phyloP scores from a whole-genome alignment of 2,329 filamentous ascomycete genomes.

The Aspergillus ibericus region DNA sequence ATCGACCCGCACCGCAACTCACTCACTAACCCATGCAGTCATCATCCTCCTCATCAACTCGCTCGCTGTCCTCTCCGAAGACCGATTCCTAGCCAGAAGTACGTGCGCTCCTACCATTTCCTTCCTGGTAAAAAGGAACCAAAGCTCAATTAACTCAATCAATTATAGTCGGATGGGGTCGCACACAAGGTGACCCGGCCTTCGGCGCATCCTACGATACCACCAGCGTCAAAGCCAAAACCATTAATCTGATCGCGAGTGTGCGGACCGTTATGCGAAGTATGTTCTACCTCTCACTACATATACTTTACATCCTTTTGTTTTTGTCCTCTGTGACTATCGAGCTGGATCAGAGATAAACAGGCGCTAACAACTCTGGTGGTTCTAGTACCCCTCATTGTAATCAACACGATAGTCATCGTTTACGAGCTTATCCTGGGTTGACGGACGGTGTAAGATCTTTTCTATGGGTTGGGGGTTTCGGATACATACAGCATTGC shows the following conservation, averaged over 20 bases:
- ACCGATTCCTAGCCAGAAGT: slow-evolving; percentile 85
- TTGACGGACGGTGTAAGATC: slow-evolving; percentile 43
- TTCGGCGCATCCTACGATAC: slow-evolving; percentile 73
- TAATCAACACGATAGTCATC: slow-evolving; percentile 79
- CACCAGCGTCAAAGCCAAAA: slow-evolving; percentile 78
- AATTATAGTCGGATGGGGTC: slow-evolving; percentile 73
- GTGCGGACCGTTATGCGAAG: slow-evolving; percentile 91
- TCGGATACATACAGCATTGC: not conserved
- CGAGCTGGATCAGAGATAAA: not conserved
- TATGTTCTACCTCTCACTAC: slow-evolving; percentile 51
- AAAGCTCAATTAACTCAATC: slow-evolving; percentile 7
- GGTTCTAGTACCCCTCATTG: slow-evolving; percentile 73
- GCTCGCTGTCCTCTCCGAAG: slow-evolving; percentile 89
- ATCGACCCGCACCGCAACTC: not conserved
- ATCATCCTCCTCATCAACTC: slow-evolving; percentile 88
- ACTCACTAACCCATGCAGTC: slow-evolving; percentile 50
- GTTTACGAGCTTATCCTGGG: slow-evolving; percentile 77
- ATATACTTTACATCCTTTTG: not conserved
- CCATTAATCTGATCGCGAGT: slow-evolving; percentile 86
- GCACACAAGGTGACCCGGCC: slow-evolving; percentile 63
- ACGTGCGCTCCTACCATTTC: slow-evolving; percentile 28
- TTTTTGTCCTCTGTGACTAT: too few relatives aligned
- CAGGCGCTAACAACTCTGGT: not conserved
- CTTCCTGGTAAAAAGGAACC: not conserved
- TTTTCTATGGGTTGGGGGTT: not conserved